Evolutionary conservation across 2,329 filamentous ascomycete species (phyloP), one percentile per base, ranked within the genome.

Genomic region (Phaeomoniella chlamydospora): DNA sequence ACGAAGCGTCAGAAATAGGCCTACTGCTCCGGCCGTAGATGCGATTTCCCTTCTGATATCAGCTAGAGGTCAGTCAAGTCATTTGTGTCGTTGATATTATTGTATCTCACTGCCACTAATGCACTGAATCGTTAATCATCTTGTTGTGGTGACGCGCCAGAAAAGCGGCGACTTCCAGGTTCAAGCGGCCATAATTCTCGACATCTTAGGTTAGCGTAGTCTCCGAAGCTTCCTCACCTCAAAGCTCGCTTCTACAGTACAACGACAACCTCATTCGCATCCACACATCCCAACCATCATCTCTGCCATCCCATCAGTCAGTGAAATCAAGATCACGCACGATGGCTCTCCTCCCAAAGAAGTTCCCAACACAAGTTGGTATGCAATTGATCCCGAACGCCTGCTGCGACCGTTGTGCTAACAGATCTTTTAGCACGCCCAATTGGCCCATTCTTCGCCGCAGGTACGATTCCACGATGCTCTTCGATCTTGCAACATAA

Each of bases 401-500:
- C 26, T 29, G 33, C 19, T 38, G 33, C 31, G 33, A 35, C 40
- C 34, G 18, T 33, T 29, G 30, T 37, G 38, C 38, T 32, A 37
- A 29, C 34, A 13, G 14, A 29, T 13, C 39, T 37, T 55, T 59
- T 57, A 96, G 88, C 84, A 68, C 74, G 75, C 72, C 86, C 88
- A 52, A 78, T 92, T 78, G 77, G 75, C 61, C 88, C 88, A 51
- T 96, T 96, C 76, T 90, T 87, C 72, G 71, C 73, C 63, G 88
- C 88, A 60, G 86, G 88, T 94, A 90, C 58, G 82, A 70, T 37
- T n/a, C n/a, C n/a, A n/a, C n/a, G n/a, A n/a, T n/a, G n/a, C n/a
- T n/a, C n/a, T n/a, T n/a, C n/a, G n/a, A n/a, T n/a, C n/a, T n/a
- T n/a, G n/a, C n/a, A n/a, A n/a, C n/a, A n/a, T n/a, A n/a, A n/a